These are phyloP conservation scores for Coccomyxa sp. DNA, from an alignment of 139 green algal species.

Conservation along the genomic window DNA sequence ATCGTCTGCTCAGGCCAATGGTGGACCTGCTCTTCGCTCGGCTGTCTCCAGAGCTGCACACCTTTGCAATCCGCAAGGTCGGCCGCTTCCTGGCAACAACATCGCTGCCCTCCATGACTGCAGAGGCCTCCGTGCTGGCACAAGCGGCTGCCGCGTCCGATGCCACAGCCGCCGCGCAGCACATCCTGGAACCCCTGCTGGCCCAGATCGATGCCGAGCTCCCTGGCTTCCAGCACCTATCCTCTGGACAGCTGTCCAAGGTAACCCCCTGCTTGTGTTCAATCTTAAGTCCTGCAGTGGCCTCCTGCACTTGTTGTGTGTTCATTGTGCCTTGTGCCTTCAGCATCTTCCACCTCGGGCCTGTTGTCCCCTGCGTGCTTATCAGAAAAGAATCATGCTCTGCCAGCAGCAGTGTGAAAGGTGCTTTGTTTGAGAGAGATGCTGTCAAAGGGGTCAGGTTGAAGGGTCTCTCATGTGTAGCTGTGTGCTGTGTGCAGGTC, in stretches of 20 bases:
- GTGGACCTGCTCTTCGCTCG: conserved; percentile 68
- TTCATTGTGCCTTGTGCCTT: too few relatives aligned
- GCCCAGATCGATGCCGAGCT: conserved; percentile 21
- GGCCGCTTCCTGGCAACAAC: conserved; percentile 47
- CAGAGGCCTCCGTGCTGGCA: conserved; percentile 45
- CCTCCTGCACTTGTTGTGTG: too few relatives aligned
- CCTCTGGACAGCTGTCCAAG: conserved; percentile 7
- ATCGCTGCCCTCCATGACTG: conserved; percentile 34
- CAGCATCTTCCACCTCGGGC: too few relatives aligned
- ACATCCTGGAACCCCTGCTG: conserved; percentile 42
- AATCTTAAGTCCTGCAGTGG: too few relatives aligned
- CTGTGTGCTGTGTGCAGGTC: conserved; percentile 5
- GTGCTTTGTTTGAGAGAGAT: too few relatives aligned
- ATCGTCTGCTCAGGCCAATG: conserved; percentile 50
- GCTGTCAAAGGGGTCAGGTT: too few relatives aligned
- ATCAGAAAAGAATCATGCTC: too few relatives aligned
- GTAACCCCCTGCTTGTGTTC: not conserved
- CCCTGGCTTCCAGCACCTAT: not conserved
- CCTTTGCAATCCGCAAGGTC: conserved; percentile 45
- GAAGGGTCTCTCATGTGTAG: too few relatives aligned
- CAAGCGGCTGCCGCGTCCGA: conserved; percentile 38
- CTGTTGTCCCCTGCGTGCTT: too few relatives aligned
- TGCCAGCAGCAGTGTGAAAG: too few relatives aligned
- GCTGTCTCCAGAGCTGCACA: conserved; percentile 37
- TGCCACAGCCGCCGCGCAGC: conserved; percentile 1